These are phyloP conservation scores for Eucalyptus coolabah DNA, from an alignment of 345 rosid genomes.

Conservation along the genomic window DNA sequence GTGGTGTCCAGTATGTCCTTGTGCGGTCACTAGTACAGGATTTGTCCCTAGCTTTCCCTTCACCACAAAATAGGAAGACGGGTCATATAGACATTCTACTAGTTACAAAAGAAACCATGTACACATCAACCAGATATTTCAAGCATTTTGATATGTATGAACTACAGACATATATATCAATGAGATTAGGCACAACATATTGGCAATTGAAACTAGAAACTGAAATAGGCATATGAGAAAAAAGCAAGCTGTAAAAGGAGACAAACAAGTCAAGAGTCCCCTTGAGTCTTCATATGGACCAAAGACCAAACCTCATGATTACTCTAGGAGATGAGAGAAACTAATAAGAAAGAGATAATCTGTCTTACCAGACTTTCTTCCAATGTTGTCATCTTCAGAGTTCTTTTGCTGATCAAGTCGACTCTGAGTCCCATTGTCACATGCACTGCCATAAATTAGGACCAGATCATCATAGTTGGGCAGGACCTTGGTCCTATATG, in stretches of 20 bases:
- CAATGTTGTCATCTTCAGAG: slow-evolving; percentile 13
- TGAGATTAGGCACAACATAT: neutral
- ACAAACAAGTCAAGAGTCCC: neutral
- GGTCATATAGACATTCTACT: neutral
- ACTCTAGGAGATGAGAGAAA: neutral
- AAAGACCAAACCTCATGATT: neutral
- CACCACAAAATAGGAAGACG: slow-evolving; percentile 14
- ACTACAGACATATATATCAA: neutral
- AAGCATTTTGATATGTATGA: neutral
- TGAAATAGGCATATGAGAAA: neutral
- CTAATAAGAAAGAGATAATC: neutral
- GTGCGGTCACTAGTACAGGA: slow-evolving; percentile 39
- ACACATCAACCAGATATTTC: neutral
- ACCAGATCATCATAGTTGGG: slow-evolving; percentile 61
- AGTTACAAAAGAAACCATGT: neutral
- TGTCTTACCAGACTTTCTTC: slow-evolving; percentile 23
- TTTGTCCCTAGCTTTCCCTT: slow-evolving; percentile 21
- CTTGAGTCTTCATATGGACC: neutral
- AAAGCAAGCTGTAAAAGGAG: neutral
- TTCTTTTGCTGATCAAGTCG: slow-evolving; percentile 20
- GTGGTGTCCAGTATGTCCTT: slow-evolving; percentile 83
- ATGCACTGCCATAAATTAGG: slow-evolving; percentile 33
- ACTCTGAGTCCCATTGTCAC: slow-evolving; percentile 9
- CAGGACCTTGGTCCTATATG: slow-evolving; percentile 56
- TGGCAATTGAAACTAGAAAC: neutral